Evolutionary conservation across 1,284 basidiomycete species (phyloP).

Genomic region (Albatrellus sp.): DNA sequence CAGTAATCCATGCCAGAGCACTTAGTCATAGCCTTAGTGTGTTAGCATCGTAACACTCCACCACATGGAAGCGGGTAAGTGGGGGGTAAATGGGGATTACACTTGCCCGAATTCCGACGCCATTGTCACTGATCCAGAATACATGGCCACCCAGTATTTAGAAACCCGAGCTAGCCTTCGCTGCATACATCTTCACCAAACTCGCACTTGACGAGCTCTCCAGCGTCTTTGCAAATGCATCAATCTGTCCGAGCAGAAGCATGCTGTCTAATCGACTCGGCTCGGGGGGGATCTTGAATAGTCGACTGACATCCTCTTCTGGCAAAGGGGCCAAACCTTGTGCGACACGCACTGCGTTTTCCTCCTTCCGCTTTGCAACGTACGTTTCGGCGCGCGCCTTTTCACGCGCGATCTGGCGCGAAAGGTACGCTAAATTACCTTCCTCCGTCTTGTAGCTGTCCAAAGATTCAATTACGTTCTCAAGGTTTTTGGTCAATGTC

Average conservation of each 20-base stretch:
- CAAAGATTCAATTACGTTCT: slow-evolving; percentile 75
- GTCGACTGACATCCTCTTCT: slow-evolving; percentile 69
- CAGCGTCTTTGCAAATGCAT: slow-evolving; percentile 71
- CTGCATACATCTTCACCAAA: slow-evolving; percentile 68
- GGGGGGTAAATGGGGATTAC: too few species aligned
- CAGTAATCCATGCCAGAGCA: too few species aligned
- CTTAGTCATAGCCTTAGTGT: too few species aligned
- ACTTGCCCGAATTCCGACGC: too few species aligned
- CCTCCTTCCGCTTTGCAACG: slow-evolving; percentile 79
- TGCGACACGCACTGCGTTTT: slow-evolving; percentile 73
- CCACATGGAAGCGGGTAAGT: too few species aligned
- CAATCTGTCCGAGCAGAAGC: slow-evolving; percentile 78
- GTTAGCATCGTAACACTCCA: too few species aligned
- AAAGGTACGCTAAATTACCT: slow-evolving; percentile 87
- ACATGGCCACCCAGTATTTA: too few species aligned
- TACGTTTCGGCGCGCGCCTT: slow-evolving; percentile 73
- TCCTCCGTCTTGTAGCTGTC: slow-evolving; percentile 85
- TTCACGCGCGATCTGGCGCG: slow-evolving; percentile 87
- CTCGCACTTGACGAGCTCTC: slow-evolving; percentile 59
- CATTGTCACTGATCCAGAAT: too few species aligned
- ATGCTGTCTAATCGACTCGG: slow-evolving; percentile 86
- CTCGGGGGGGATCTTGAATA: slow-evolving; percentile 85
- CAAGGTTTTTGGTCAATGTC: slow-evolving; percentile 56
- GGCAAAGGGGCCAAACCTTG: slow-evolving; percentile 83
- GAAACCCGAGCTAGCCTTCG: slow-evolving; percentile 26